A percentile compares a stretch with the other conserved stretches of the same genome.
These are phyloP conservation scores for Paramecium octaurelia DNA, from an alignment of 73 alveolate genomes.

Conservation along the genomic window DNA sequence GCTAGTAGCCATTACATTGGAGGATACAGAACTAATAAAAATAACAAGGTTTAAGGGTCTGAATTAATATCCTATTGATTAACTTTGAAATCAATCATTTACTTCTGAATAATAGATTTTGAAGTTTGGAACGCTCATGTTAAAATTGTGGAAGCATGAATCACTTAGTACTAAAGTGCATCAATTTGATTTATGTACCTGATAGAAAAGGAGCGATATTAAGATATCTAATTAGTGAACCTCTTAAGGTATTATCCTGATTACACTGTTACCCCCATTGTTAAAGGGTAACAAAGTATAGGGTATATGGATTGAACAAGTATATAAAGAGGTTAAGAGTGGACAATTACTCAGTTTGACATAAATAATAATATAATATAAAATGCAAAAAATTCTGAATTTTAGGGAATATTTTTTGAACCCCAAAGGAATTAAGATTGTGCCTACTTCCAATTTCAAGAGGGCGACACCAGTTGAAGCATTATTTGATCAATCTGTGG, in stretches of 20 bases:
- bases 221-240: neutral
- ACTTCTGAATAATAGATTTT: neutral
- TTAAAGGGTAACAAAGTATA: no score
- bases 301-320: no score
- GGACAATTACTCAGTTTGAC: neutral
- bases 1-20: neutral
- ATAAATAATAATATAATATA: neutral
- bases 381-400: neutral
- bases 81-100: neutral
- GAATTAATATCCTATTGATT: neutral
- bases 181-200: neutral
- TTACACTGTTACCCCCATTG: no score
- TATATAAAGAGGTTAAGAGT: neutral
- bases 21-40: neutral
- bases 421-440: conserved; percentile 2
- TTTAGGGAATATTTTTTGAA: conserved; percentile 12
- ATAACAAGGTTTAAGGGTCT: neutral
- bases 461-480: neutral
- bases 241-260: no score
- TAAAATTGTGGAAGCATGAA: neutral
- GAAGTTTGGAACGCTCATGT: neutral
- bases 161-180: neutral
- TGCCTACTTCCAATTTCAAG: neutral
- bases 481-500: neutral
- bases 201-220: neutral